Conservation (phyloP, 306 rosid species). For the Quercus alba region DNA sequence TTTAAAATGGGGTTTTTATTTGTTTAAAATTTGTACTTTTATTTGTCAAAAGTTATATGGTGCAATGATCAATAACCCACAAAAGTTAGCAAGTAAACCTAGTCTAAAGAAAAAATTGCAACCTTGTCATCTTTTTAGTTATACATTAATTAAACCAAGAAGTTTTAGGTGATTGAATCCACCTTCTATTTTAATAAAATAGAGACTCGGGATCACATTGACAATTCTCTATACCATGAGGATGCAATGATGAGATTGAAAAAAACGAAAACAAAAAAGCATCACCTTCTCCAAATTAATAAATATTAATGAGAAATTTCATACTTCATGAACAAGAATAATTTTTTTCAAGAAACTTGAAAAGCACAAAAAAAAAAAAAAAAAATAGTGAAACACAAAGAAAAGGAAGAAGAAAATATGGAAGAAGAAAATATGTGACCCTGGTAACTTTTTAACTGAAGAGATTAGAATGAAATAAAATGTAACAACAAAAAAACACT, state of each 20-base stretch:
- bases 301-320: neutral
- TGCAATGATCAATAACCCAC: neutral
- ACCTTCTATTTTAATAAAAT: neutral
- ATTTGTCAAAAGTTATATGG: neutral
- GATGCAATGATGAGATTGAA: neutral
- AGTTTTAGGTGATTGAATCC: no score
- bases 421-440: neutral
- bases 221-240: conserved; percentile 6
- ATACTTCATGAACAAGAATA: neutral
- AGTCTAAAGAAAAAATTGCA: no score
- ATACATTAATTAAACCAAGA: no score
- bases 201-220: neutral
- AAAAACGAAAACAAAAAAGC: neutral
- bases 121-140: no score
- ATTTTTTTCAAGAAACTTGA: neutral
- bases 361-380: neutral
- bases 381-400: neutral
- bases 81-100: neutral
- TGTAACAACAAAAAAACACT: conserved; percentile 6
- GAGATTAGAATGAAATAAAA: no score
- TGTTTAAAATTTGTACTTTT: no score
- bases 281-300: neutral
- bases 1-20: no score
- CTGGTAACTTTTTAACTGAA: no score
- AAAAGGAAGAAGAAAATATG: neutral